Base-by-base conservation (phyloP, 306 rosid genomes). In the Styphnolobium japonicum region DNA sequence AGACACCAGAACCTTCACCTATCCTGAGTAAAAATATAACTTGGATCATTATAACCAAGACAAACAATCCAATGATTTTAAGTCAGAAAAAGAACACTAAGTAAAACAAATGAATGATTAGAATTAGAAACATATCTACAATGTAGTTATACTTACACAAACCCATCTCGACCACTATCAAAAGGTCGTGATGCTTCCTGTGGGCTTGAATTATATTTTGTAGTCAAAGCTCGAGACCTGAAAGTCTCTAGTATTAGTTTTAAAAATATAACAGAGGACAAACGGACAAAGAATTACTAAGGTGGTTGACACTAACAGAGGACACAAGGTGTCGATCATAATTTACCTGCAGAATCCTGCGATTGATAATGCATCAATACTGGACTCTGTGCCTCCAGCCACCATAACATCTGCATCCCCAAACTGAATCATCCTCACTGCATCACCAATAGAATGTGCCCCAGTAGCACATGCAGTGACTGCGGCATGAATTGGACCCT, bases 381-480 rank as follows among this genome's bases (percentile, higher is more conserved):
- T 95, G 75, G 97, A 89, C 89, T 95, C 97, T 33, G 97, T 88
- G 71, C 98, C 98, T 81, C 98, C 97, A 57, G 98, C 97, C 69
- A 95, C 91, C 98, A 95, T 95, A 77, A 95, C 92, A 88, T 95
- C 98, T 33, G 97, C 88, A 84, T 95, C 98, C 71, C 97, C 98
- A 85, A 92, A 94, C 48, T 92, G 98, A 86, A 94, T 92, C 98
- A 94, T 94, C 87, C 98, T 89, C 81, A 90, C 75, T 51, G 97
- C 92, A 88, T 94, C 98, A 51, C 98, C 98, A 77, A 95, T 83
- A 73, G 98, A 92, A 87, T 91, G 97, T 53, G 98, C 94, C 29
- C 98, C 98, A 71, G 98, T 92, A 66, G 98, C 98, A 81, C 95
- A 95, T 31, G 97, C 98, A 58, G 98, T 95, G 62, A 92, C 98